These are phyloP conservation scores for Epicoccum sorghinum DNA, from an alignment of 2,329 filamentous ascomycete genomes.

Conservation along the genomic window DNA sequence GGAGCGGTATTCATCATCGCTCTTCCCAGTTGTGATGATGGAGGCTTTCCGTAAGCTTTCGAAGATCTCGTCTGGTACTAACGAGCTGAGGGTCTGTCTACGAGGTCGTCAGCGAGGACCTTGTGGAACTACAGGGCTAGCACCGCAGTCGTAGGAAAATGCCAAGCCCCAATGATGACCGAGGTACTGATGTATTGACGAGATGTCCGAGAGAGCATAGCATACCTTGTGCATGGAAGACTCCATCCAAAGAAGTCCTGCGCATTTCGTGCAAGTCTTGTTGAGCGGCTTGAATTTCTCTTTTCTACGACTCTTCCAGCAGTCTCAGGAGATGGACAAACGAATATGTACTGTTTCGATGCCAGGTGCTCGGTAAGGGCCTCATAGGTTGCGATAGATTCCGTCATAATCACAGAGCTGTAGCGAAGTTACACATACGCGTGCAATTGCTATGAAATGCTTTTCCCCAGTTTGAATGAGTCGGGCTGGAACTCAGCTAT, in stretches of 20 bases:
- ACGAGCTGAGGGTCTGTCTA: slow-evolving; percentile 20
- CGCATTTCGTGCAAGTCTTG: slow-evolving; percentile 22
- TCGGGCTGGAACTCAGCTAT: not conserved
- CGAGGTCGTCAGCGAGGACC: not conserved
- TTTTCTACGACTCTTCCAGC: slow-evolving; percentile 27
- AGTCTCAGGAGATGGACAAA: slow-evolving; percentile 32
- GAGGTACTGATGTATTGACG: too few relatives aligned
- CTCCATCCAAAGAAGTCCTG: slow-evolving; percentile 34
- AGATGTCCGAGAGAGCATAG: not conserved
- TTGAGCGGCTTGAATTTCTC: slow-evolving; percentile 16
- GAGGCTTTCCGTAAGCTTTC: slow-evolving; percentile 12
- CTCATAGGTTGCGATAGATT: slow-evolving; percentile 16
- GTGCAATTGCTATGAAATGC: not conserved
- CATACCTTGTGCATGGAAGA: slow-evolving; percentile 26
- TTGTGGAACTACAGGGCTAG: too few relatives aligned
- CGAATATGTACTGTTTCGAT: slow-evolving; percentile 20
- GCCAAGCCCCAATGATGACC: too few relatives aligned
- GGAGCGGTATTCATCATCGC: slow-evolving; percentile 19
- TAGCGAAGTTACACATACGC: not conserved
- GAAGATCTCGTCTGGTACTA: slow-evolving; percentile 24
- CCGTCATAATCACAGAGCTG: slow-evolving; percentile 12
- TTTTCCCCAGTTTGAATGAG: not conserved
- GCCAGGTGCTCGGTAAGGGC: slow-evolving; percentile 23
- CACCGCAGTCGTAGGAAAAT: too few relatives aligned
- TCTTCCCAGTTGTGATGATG: slow-evolving; percentile 9